Percentiles rank a stretch among this genome's conserved stretches.
Evolutionary conservation across 495 filamentous ascomycete species (phyloP).

Genomic region (Clohesyomyces aquaticus): DNA sequence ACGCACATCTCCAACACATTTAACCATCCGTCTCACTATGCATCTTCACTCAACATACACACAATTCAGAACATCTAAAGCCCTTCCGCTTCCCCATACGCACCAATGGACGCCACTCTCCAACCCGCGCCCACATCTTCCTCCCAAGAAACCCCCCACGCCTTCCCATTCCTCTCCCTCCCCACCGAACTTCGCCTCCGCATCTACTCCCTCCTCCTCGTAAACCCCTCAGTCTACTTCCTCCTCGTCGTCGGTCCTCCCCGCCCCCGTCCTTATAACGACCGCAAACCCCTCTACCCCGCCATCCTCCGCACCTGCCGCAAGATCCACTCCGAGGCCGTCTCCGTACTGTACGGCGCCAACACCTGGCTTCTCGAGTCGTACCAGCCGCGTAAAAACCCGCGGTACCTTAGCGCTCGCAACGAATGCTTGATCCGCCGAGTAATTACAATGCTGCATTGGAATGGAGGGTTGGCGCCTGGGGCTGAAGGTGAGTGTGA

Average conservation of each 20-base stretch:
- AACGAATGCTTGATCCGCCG: too few species aligned
- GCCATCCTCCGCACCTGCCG: slow-evolving; percentile 9
- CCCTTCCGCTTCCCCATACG: too few species aligned
- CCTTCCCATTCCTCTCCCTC: slow-evolving; percentile 15
- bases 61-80: too few species aligned
- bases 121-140: too few species aligned
- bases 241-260: neutral
- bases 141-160: too few species aligned
- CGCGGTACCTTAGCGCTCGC: too few species aligned
- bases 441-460: too few species aligned
- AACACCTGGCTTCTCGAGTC: slow-evolving; percentile 9
- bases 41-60: slow-evolving; percentile 1
- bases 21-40: neutral
- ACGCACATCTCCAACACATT: too few species aligned
- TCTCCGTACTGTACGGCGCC: slow-evolving; percentile 5
- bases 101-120: too few species aligned
- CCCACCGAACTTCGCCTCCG: slow-evolving; percentile 18
- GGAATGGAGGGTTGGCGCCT: too few species aligned
- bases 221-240: slow-evolving; percentile 3
- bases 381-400: slow-evolving; percentile 10
- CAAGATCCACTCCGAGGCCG: slow-evolving; percentile 4
- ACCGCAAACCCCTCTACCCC: slow-evolving; percentile 4
- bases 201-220: slow-evolving; percentile 7
- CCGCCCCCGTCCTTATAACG: neutral
- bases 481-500: too few species aligned